Conservation (phyloP, 2,329 filamentous ascomycete genomes). For the Xylaria sp. region DNA sequence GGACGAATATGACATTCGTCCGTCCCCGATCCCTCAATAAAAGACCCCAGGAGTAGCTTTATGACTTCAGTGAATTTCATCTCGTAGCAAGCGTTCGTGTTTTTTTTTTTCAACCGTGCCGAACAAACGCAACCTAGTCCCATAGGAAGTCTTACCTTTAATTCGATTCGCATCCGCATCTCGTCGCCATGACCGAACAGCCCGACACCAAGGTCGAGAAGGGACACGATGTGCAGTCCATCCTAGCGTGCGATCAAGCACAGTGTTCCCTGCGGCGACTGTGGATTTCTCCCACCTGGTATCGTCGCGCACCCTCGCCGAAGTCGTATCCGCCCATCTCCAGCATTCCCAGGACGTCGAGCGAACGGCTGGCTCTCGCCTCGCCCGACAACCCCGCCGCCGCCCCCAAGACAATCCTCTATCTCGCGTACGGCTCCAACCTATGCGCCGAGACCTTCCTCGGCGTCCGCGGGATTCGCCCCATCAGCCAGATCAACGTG, state of each 20-base stretch:
- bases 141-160: neutral
- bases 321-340: slow-evolving; percentile 44
- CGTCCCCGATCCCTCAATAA: slow-evolving; percentile 14
- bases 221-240: slow-evolving; percentile 13
- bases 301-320: slow-evolving; percentile 16
- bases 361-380: slow-evolving; percentile 53
- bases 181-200: slow-evolving; percentile 25
- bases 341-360: slow-evolving; percentile 52
- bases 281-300: slow-evolving; percentile 32
- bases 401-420: slow-evolving; percentile 67
- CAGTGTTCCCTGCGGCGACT: slow-evolving; percentile 35
- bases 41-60: neutral
- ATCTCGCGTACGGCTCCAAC: slow-evolving; percentile 93
- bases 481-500: slow-evolving; percentile 83
- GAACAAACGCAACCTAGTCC: neutral
- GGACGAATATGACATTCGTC: slow-evolving; percentile 17
- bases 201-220: slow-evolving; percentile 32
- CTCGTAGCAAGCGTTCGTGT: slow-evolving; percentile 15
- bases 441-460: slow-evolving; percentile 82
- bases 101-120: neutral
- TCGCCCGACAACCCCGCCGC: slow-evolving; percentile 40
- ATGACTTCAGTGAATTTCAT: neutral
- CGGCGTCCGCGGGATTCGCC: slow-evolving; percentile 79
- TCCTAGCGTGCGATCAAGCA: slow-evolving; percentile 33
- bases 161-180: neutral